Evolutionary conservation across 345 rosid species (phyloP).

Genomic region (Aurinia saxatilis): DNA sequence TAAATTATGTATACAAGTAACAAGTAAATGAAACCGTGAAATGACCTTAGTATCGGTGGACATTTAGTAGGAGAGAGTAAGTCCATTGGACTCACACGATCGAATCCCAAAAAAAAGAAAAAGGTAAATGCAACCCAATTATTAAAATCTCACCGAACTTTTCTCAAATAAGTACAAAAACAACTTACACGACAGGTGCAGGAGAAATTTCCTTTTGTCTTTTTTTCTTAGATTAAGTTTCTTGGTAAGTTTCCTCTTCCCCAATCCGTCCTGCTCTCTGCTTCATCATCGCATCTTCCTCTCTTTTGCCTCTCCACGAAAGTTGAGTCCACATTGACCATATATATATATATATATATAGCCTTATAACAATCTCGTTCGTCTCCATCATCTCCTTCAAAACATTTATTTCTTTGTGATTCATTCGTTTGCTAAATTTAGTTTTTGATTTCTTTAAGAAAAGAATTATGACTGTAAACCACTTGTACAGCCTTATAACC

Average conservation of each 20-base stretch:
- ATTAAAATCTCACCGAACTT: no score
- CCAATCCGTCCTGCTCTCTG: no score
- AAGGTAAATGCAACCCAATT: no score
- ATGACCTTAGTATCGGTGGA: no score
- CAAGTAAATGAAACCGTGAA: no score
- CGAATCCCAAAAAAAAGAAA: no score
- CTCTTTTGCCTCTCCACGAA: constrained; percentile 23
- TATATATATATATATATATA: constrained; percentile 11
- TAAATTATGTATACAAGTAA: no score
- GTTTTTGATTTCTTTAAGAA: neutral
- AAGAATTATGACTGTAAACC: constrained; percentile 6
- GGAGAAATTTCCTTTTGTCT: constrained; percentile 17
- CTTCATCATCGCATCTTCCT: constrained; percentile 26
- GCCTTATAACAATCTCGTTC: neutral
- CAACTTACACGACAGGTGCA: no score
- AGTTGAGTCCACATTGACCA: neutral
- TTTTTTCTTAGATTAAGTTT: neutral
- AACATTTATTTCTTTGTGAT: constrained; percentile 9
- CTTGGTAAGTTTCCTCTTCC: constrained; percentile 21
- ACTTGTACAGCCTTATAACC: constrained; percentile 4
- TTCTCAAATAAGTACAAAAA: no score
- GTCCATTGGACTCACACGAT: no score
- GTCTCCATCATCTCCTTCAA: neutral
- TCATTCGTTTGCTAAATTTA: constrained; percentile 8
- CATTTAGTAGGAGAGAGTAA: no score